Base-by-base conservation (phyloP, 2,329 filamentous ascomycete genomes). In the Calonectria fujianensis region DNA sequence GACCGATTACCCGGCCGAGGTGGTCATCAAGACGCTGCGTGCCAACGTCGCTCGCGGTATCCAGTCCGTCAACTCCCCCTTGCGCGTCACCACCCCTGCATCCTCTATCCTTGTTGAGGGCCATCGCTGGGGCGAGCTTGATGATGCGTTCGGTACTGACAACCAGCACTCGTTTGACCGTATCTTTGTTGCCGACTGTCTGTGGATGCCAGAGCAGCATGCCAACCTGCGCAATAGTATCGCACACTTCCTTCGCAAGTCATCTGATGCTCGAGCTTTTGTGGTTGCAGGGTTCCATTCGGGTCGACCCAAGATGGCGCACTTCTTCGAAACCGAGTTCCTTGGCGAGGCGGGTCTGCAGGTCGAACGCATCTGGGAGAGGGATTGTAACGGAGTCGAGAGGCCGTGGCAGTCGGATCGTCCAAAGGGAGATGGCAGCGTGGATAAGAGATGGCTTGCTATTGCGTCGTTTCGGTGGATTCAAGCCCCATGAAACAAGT, bases 181-280 rank as follows among this genome's bases (percentile, higher is more conserved):
- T 72, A 87, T 95, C 51, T 84, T 95, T n/a, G 92, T 91, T 0
- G 92, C 93, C 75, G 93, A 95, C 84, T 95, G 93, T 80, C 88
- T 94, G 72, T 95, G 94, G 93, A 94, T 95, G 92, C 90, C 91
- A 1, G 90, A 89, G 86, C 90, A 95, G 86, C 94, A 95, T 83
- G 88, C 84, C n/a, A 93, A 92, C 82, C 87, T 95, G 32, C 89
- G 89, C 61, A 83, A 82, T 52, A 94, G 92, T 31, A 91, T 95
- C 81, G 83, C 88, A 7, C 91, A 91, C 83, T 94, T 95, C 81
- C 86, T 95, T 24, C 85, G 82, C 14, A 83, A 81, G 4, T 78
- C 84, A 2, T 45, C 79, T 10, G 82, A 79, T 20, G 90, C 91
- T 3, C 86, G 90, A 41, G 89, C 92, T 66, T 91, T 92, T 85